These are phyloP conservation scores for Diaporthe caulivora DNA, from an alignment of 2,329 filamentous ascomycete species.

Conservation along the genomic window DNA sequence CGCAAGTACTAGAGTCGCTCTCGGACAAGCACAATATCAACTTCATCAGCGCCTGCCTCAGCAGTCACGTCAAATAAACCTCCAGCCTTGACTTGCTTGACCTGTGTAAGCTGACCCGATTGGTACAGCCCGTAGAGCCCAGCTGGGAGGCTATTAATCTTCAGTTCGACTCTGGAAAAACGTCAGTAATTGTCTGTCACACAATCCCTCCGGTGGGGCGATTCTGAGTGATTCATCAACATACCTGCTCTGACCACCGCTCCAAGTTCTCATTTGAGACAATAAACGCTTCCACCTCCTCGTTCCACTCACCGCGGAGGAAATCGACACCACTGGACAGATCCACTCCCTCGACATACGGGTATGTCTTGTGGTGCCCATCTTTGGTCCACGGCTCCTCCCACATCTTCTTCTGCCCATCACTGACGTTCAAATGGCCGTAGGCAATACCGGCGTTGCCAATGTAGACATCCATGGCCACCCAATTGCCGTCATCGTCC, in stretches of 20 bases:
- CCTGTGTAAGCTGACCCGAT: constrained; percentile 5
- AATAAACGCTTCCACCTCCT: constrained; percentile 4
- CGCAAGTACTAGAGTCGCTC: neutral
- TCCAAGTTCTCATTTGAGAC: constrained; percentile 32
- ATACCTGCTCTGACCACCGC: constrained; percentile 10
- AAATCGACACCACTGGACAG: constrained; percentile 25
- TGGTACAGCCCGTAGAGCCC: constrained; percentile 26
- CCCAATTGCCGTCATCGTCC: constrained; percentile 45
- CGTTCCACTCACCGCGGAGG: constrained; percentile 29
- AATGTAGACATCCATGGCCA: constrained; percentile 50
- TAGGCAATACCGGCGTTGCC: constrained; percentile 54
- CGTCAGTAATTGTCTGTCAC: neutral
- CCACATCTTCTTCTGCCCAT: constrained; percentile 53
- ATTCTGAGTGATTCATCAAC: neutral
- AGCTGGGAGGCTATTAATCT: constrained; percentile 22
- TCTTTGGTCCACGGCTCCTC: constrained; percentile 48
- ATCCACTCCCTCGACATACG: constrained; percentile 14
- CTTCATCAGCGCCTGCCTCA: constrained; percentile 21
- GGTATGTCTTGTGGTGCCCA: constrained; percentile 23
- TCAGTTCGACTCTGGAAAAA: neutral
- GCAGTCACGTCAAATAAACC: neutral
- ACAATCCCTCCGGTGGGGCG: neutral
- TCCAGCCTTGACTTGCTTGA: neutral
- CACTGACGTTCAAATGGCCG: constrained; percentile 50
- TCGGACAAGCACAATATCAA: constrained; percentile 16